A percentile compares a stretch with the other conserved stretches of the same genome.
phyloP scores from a whole-genome alignment of 768 basidiomycete genomes.

The Rossbeevera mucosa region DNA sequence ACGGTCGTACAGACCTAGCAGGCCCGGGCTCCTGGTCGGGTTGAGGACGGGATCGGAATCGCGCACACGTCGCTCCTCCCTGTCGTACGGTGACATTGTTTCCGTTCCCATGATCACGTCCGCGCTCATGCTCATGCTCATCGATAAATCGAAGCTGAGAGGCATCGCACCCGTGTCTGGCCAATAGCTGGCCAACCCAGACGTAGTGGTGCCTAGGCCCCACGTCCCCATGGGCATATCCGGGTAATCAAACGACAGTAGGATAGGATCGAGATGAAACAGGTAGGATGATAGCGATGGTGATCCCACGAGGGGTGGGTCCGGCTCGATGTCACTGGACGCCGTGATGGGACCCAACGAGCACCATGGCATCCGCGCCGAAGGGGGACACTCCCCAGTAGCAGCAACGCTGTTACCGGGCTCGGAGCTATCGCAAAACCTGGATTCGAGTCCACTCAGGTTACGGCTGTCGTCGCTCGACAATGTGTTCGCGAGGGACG shows the following conservation, averaged over 20 bases:
- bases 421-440: conserved; percentile 1
- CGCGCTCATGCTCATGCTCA: background rate
- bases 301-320: background rate
- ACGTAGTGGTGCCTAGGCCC: background rate
- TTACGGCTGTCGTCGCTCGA: conserved; percentile 14
- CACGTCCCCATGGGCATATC: background rate
- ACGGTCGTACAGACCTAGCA: background rate
- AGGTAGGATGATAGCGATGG: background rate
- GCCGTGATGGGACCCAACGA: conserved; percentile 12
- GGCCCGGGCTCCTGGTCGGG: background rate
- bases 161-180: background rate
- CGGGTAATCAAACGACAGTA: conserved; percentile 19
- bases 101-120: background rate
- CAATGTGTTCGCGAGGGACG: conserved; percentile 17
- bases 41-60: background rate
- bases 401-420: conserved; percentile 3
- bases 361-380: conserved; percentile 18
- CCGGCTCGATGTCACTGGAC: background rate
- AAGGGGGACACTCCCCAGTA: conserved; percentile 17
- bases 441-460: conserved; percentile 3
- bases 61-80: background rate
- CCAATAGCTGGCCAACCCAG: background rate
- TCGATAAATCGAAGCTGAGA: background rate
- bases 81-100: background rate
- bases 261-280: conserved; percentile 26